Conservation (phyloP, 176 grass and related monocot genomes). For the Pharus latifolius region DNA sequence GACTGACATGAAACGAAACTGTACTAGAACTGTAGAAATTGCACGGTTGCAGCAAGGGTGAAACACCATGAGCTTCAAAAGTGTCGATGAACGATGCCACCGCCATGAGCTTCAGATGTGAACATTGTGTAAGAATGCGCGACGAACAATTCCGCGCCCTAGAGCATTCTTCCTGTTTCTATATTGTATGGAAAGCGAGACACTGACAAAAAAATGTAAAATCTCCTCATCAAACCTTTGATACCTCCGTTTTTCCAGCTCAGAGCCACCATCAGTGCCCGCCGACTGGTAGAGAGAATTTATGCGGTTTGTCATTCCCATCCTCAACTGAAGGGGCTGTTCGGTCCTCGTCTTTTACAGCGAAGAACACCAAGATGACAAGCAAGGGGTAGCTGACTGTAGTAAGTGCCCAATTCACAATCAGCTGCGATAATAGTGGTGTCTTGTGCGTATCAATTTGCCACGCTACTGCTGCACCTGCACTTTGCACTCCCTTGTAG, state of each 20-base stretch:
- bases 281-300: slow-evolving; percentile 7
- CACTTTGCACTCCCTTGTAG: slow-evolving; percentile 91
- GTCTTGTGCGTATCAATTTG: slow-evolving; percentile 42
- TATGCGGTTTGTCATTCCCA: background rate
- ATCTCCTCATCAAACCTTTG: background rate
- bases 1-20: background rate
- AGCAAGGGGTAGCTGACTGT: slow-evolving; percentile 85
- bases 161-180: background rate
- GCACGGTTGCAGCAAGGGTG: background rate
- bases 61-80: background rate
- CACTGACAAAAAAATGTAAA: background rate
- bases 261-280: slow-evolving; percentile 14
- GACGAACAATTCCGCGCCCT: background rate
- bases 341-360: slow-evolving; percentile 51
- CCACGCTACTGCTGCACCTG: slow-evolving; percentile 80
- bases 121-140: background rate
- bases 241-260: background rate
- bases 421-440: slow-evolving; percentile 31
- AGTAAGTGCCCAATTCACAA: slow-evolving; percentile 68
- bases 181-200: background rate
- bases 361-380: slow-evolving; percentile 44
- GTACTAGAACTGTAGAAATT: background rate
- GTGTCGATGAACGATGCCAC: background rate
- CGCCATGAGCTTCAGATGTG: background rate
- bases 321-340: slow-evolving; percentile 15